phyloP scores from a whole-genome alignment of 2,329 filamentous ascomycete genomes.

The Stagonosporopsis rhizophila region DNA sequence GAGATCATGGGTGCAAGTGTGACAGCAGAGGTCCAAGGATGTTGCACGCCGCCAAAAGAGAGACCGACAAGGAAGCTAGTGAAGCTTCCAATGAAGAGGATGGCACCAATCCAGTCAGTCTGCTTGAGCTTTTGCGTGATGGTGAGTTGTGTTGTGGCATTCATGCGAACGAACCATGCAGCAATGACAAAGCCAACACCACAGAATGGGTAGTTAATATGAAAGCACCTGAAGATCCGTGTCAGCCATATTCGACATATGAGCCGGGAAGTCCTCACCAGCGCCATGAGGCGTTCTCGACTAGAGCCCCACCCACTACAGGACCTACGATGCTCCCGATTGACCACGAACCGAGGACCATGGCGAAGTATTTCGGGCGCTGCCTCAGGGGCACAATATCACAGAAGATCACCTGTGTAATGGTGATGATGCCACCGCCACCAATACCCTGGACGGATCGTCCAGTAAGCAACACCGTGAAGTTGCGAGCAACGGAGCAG shows the following conservation, averaged over 20 bases:
- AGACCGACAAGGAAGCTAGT: conserved; percentile 52
- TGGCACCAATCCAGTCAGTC: conserved; percentile 54
- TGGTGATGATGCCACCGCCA: conserved; percentile 49
- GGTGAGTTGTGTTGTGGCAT: conserved; percentile 25
- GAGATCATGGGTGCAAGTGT: conserved; percentile 51
- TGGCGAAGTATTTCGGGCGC: conserved; percentile 52
- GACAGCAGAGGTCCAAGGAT: conserved; percentile 50
- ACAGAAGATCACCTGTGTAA: conserved; percentile 54
- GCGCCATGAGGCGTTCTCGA: conserved; percentile 61
- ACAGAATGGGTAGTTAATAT: conserved; percentile 66
- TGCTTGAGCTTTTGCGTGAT: conserved; percentile 32
- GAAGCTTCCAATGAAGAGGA: conserved; percentile 49
- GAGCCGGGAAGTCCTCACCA: conserved; percentile 50
- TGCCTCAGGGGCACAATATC: conserved; percentile 54
- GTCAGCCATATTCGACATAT: not conserved
- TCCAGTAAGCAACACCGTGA: conserved; percentile 45
- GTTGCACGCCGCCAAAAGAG: conserved; percentile 53
- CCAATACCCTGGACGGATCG: conserved; percentile 50
- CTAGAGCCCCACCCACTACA: conserved; percentile 58
- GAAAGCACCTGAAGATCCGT: conserved; percentile 58
- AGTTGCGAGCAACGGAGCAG: conserved; percentile 48
- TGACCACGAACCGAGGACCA: conserved; percentile 57
- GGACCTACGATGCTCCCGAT: conserved; percentile 62
- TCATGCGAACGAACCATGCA: conserved; percentile 31
- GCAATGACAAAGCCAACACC: conserved; percentile 35